These are phyloP conservation scores for Malus hybrid DNA, from an alignment of 331 rosid species.

Conservation along the genomic window DNA sequence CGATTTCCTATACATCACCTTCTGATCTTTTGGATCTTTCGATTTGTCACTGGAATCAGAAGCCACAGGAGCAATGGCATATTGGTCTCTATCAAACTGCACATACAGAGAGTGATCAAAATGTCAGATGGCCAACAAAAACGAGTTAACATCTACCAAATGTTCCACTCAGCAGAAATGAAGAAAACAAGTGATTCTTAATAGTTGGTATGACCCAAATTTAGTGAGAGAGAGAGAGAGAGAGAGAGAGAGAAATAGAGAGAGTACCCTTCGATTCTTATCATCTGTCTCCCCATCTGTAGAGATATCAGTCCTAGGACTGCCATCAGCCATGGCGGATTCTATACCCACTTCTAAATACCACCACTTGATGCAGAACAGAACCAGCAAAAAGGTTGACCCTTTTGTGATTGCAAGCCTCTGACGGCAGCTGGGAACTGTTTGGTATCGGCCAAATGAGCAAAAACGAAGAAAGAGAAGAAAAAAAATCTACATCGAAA, in stretches of 20 bases:
- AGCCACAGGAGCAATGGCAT: conserved; percentile 40
- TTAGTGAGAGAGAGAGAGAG: not conserved
- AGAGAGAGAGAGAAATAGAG: not conserved
- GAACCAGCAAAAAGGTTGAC: conserved; percentile 39
- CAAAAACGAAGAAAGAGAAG: not conserved
- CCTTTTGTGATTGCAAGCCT: conserved; percentile 28
- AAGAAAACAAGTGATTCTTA: not conserved
- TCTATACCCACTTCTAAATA: conserved; percentile 38
- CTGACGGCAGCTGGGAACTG: conserved; percentile 27
- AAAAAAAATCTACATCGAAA: not conserved
- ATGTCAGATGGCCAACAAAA: conserved; percentile 19
- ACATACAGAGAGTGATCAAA: conserved; percentile 17
- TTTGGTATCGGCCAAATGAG: not conserved
- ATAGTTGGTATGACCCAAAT: not conserved
- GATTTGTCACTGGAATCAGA: conserved; percentile 91
- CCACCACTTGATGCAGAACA: conserved; percentile 15
- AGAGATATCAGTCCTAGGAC: conserved; percentile 98
- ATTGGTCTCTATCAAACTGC: conserved; percentile 62
- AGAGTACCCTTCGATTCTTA: conserved; percentile 66
- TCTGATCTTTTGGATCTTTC: conserved; percentile 86
- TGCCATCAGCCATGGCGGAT: conserved; percentile 78
- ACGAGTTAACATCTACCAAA: conserved; percentile 8
- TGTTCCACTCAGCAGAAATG: conserved; percentile 3
- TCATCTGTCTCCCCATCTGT: conserved; percentile 95
- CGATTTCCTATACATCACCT: conserved; percentile 44